phyloP scores from a whole-genome alignment of 768 basidiomycete species.

The Hortiboletus campestris region DNA sequence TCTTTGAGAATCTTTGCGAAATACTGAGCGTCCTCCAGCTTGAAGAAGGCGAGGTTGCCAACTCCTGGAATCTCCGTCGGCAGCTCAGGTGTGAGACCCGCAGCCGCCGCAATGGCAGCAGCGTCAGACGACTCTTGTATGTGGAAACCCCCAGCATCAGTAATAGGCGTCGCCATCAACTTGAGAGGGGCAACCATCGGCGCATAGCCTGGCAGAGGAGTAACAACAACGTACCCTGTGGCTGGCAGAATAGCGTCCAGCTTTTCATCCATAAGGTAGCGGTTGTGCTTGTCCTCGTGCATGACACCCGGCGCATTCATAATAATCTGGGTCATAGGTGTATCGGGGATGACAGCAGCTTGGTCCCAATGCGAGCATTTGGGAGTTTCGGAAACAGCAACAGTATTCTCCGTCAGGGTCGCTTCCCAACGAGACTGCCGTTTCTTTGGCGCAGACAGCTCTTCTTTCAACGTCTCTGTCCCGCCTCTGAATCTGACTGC shows the following conservation, averaged over 20 bases:
- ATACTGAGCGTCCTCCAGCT: conserved; percentile 96
- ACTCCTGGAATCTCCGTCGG: conserved; percentile 99
- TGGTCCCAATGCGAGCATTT: conserved; percentile 98
- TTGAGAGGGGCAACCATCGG: conserved; percentile 66
- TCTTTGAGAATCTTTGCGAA: conserved; percentile 95
- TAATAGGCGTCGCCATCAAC: conserved; percentile 54
- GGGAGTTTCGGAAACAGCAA: conserved; percentile 58
- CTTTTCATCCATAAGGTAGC: conserved; percentile 95
- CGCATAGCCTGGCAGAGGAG: conserved; percentile 92
- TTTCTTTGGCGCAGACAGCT: conserved; percentile 80
- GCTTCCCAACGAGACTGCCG: conserved; percentile 97
- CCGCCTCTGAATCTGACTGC: no score
- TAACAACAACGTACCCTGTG: conserved; percentile 86
- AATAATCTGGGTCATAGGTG: conserved; percentile 75
- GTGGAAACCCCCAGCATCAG: conserved; percentile 83
- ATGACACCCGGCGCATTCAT: conserved; percentile 82
- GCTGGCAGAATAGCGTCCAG: conserved; percentile 86
- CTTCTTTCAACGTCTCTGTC: conserved; percentile 69
- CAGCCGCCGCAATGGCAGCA: conserved; percentile 82
- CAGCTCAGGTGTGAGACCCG: conserved; percentile 87
- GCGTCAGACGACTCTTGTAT: conserved; percentile 95
- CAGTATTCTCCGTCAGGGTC: conserved; percentile 66
- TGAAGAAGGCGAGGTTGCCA: conserved; percentile 96
- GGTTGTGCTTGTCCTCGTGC: conserved; percentile 94
- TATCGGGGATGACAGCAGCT: conserved; percentile 71